Percentiles rank a stretch among this genome's conserved stretches.
phyloP scores from a whole-genome alignment of 768 basidiomycete species.

The Fistulinella prunicolor region DNA sequence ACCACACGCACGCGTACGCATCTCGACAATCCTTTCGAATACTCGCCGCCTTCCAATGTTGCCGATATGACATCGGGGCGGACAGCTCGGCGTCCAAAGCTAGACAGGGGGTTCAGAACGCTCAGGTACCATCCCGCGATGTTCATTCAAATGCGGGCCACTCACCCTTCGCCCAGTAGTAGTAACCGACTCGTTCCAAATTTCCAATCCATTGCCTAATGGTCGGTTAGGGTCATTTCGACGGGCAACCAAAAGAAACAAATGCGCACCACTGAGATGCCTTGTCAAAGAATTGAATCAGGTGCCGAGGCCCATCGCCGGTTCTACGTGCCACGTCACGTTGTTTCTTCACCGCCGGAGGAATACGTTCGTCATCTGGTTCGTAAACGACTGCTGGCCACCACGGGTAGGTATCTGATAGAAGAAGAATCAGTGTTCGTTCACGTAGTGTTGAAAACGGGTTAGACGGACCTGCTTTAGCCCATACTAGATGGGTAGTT shows the following conservation, averaged over 20 bases:
- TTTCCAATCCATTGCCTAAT: conserved; percentile 61
- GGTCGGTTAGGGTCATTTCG: background rate
- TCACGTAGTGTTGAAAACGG: background rate
- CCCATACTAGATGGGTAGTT: conserved; percentile 64
- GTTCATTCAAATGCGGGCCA: background rate
- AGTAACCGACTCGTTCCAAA: conserved; percentile 54
- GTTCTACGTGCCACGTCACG: conserved; percentile 31
- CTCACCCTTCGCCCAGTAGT: conserved; percentile 70
- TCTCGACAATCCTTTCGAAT: conserved; percentile 55
- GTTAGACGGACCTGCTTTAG: conserved; percentile 57
- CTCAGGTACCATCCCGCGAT: too few relatives aligned
- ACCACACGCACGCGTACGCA: conserved; percentile 54
- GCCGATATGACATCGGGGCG: conserved; percentile 45
- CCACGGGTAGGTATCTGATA: conserved; percentile 74
- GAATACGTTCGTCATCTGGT: conserved; percentile 57
- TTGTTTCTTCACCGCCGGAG: conserved; percentile 34
- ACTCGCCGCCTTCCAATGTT: conserved; percentile 57
- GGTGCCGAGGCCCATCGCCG: conserved; percentile 46
- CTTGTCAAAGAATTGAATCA: conserved; percentile 82
- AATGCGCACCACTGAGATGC: conserved; percentile 54
- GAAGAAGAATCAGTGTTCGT: conserved; percentile 7
- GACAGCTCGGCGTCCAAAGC: conserved; percentile 66
- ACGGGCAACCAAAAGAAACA: background rate
- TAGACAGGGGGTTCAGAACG: conserved; percentile 27
- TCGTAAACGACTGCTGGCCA: conserved; percentile 83